Evolutionary conservation across 305 asterid genomes (phyloP), one percentile per base, ranked within the genome.

Genomic region (Striga hermonthica): DNA sequence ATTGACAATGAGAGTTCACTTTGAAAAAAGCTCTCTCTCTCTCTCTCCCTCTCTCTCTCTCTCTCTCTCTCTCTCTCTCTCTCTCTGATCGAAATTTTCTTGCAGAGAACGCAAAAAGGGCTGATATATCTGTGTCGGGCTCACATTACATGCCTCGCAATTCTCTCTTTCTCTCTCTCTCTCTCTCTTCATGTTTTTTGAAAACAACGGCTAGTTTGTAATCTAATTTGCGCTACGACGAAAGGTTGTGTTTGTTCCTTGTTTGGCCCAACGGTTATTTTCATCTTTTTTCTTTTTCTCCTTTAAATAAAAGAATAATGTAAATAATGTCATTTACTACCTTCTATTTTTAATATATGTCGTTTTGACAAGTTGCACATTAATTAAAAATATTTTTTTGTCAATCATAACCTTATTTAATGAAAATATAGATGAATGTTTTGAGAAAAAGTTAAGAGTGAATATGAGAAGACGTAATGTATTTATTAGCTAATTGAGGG

Each of bases 201-300:
- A 84, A 86, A 80, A 43, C 75, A 86, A 86, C 94, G 94, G 94
- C 90, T 86, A 84, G 80, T 84, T 64, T 62, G 44, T 44, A 63
- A 4, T 40, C 49, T 22, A 22, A 22, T 22, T 0, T 22, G 72
- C 79, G 78, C 78, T 80, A 49, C 54, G 78, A 78, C 82, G 73
- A 76, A 81, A 65, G 70, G 76, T 68, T 40, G 77, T 57, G 71
- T 47, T 47, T 71, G 68, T 37, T 77, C 75, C 59, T 56, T n/a
- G 52, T 71, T 69, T 68, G 60, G 63, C 66, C 40, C 35, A 84
- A 79, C 86, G 86, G 88, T 72, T 68, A 31, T 54, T 65, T 74
- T 55, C 38, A 4, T 44, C 69, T 67, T 53, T 39, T 16, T 8
- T 13, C 35, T n/a, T 56, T 66, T 70, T 56, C 57, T 4, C 14